Base-by-base conservation (phyloP, 1,284 basidiomycete species). In the Irpex sp. region DNA sequence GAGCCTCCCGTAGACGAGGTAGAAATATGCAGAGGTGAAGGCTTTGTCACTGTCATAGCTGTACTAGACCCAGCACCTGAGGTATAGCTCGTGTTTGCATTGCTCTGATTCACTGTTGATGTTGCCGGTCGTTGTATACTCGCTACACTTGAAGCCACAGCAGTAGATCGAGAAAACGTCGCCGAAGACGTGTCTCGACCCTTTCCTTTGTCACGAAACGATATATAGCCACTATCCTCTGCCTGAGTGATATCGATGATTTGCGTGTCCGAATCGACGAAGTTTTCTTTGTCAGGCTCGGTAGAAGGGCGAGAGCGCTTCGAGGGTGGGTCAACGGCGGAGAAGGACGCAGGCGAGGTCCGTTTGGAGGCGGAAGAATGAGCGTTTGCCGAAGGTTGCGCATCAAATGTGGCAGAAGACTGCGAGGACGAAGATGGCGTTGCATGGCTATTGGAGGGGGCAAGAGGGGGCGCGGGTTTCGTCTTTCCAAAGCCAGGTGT, bases 401-500 rank as follows among this genome's bases (percentile, higher is more conserved):
- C 37, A 15, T 31, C 21, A 11, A 8, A 8, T 8, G 21, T 11
- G 53, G 31, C n/a, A 9, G 13, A 56, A 56, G 54, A 21, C 35
- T 35, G 54, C 31, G 54, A 56, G 54, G 26, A 56, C 1, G 15
- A 15, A 3, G 31, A 49, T 56, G 54, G 69, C 60, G 57, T 61
- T 56, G 65, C 53, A 58, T 63, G 59, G 17, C 59, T 36, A 57
- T 17, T 36, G 5, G 3, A 5, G 9, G 65, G 61, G 17, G 50
- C 36, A 3, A 58, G 49, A 49, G 62, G 61, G 1, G 65, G 67
- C 1, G 63, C 39, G 1, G 71, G 67, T 46, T 70, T 73, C 53
- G 65, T 60, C 43, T 71, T 74, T 35, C 68, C 68, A 58, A 70
- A 75, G 3, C 70, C 71, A 7, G 75, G 72, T 0, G 74, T 76